Percentiles rank a stretch among this genome's conserved stretches.
These are phyloP conservation scores for Linaria vulgaris DNA, from an alignment of 257 asterid genomes.

Conservation along the genomic window DNA sequence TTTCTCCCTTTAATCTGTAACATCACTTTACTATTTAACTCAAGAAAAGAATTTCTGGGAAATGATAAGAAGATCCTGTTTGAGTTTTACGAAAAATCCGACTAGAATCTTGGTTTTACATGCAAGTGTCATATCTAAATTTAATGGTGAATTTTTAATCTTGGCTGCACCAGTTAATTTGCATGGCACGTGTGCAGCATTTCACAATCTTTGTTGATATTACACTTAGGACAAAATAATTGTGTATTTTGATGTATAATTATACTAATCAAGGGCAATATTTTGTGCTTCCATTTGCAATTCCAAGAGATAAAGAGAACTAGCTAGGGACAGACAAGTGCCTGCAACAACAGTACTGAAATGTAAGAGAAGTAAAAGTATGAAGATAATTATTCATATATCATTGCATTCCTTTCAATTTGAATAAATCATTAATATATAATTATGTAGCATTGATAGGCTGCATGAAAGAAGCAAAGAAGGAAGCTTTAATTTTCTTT, in stretches of 20 bases:
- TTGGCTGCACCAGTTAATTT: slow-evolving; percentile 19
- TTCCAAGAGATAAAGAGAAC: slow-evolving; percentile 28
- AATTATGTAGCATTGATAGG: slow-evolving; percentile 38
- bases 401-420: slow-evolving; percentile 51
- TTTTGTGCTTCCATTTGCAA: slow-evolving; percentile 22
- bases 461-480: slow-evolving; percentile 44
- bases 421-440: slow-evolving; percentile 41
- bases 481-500: slow-evolving; percentile 33
- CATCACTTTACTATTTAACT: background rate
- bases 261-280: slow-evolving; percentile 14
- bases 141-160: slow-evolving; percentile 7
- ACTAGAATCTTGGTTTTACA: slow-evolving; percentile 20
- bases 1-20: background rate
- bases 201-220: background rate
- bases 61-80: slow-evolving; percentile 35
- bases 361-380: slow-evolving; percentile 46
- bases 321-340: slow-evolving; percentile 44
- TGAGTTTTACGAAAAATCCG: slow-evolving; percentile 35
- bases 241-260: slow-evolving; percentile 54
- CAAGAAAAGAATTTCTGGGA: slow-evolving; percentile 33
- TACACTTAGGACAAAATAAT: slow-evolving; percentile 28
- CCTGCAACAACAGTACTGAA: slow-evolving; percentile 48
- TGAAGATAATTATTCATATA: slow-evolving; percentile 61
- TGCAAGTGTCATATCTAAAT: background rate
- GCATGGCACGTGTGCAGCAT: slow-evolving; percentile 41